These are phyloP conservation scores for Pleurotus eryngii DNA, from an alignment of 768 basidiomycete genomes.

Conservation along the genomic window DNA sequence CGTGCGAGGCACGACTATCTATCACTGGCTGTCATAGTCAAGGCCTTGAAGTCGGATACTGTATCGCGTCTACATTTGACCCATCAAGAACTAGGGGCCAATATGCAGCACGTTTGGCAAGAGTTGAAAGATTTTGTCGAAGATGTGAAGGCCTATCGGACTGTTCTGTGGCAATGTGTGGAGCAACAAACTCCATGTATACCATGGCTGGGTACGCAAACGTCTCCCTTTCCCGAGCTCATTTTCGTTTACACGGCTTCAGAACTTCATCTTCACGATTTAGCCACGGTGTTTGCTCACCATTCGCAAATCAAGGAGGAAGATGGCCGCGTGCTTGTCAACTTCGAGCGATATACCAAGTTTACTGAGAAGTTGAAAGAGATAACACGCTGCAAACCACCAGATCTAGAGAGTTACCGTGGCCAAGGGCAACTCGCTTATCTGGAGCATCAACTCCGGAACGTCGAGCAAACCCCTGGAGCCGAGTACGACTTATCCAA, in stretches of 20 bases:
- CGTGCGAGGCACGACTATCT: constrained; percentile 40
- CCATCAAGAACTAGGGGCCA: constrained; percentile 23
- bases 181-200: constrained; percentile 26
- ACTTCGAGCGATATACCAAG: constrained; percentile 36
- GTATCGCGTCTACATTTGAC: constrained; percentile 35
- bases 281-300: constrained; percentile 27
- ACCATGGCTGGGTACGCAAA: constrained; percentile 38
- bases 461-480: constrained; percentile 20
- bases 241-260: neutral
- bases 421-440: constrained; percentile 36
- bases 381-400: constrained; percentile 27
- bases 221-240: neutral
- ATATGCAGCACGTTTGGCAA: constrained; percentile 25
- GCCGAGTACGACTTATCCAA: constrained; percentile 31
- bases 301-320: constrained; percentile 24
- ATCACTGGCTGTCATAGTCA: constrained; percentile 39
- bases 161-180: constrained; percentile 23
- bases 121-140: constrained; percentile 32
- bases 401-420: constrained; percentile 29
- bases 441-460: constrained; percentile 35
- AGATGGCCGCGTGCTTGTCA: constrained; percentile 35
- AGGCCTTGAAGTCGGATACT: constrained; percentile 36
- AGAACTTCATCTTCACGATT: constrained; percentile 38
- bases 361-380: constrained; percentile 35
- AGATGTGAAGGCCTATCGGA: constrained; percentile 36